These are phyloP conservation scores for Coniochaeta pulveracea DNA, from an alignment of 2,329 filamentous ascomycete species.

Conservation along the genomic window DNA sequence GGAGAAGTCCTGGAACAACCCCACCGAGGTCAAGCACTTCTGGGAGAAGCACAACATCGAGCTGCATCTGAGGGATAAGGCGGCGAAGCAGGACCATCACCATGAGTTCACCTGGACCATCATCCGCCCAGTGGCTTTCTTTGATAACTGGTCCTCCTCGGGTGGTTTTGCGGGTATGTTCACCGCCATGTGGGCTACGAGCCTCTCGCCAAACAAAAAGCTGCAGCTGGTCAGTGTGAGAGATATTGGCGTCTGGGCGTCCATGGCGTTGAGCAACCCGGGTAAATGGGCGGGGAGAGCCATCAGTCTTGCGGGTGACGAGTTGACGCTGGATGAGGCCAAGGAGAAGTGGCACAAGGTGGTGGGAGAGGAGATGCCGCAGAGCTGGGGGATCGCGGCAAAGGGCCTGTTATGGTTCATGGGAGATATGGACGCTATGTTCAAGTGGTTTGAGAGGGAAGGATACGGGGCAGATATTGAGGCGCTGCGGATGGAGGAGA, in stretches of 20 bases:
- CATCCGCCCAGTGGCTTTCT: constrained; percentile 26
- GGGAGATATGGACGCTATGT: constrained; percentile 17
- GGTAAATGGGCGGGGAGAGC: constrained; percentile 13
- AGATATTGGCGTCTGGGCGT: constrained; percentile 22
- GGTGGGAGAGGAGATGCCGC: constrained; percentile 13
- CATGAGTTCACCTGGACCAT: constrained; percentile 24
- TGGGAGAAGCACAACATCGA: constrained; percentile 46
- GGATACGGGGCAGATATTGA: constrained; percentile 22
- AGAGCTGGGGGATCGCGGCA: constrained; percentile 16
- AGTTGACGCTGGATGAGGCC: constrained; percentile 16
- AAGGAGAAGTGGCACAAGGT: constrained; percentile 13
- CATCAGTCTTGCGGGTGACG: constrained; percentile 17
- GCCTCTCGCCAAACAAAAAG: constrained; percentile 10
- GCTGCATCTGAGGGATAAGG: constrained; percentile 35
- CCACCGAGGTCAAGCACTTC: constrained; percentile 17
- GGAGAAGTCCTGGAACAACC: constrained; percentile 15
- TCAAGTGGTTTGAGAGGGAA: constrained; percentile 18
- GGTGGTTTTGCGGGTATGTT: constrained; percentile 16
- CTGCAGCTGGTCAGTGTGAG: constrained; percentile 21
- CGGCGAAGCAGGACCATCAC: constrained; percentile 6
- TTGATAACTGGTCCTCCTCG: constrained; percentile 26
- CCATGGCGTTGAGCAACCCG: constrained; percentile 14
- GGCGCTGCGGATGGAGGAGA: constrained; percentile 15
- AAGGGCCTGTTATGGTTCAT: constrained; percentile 13
- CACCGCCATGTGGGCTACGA: constrained; percentile 15